Conservation (phyloP, 2,329 filamentous ascomycete genomes). For the Xylariaceae sp. region DNA sequence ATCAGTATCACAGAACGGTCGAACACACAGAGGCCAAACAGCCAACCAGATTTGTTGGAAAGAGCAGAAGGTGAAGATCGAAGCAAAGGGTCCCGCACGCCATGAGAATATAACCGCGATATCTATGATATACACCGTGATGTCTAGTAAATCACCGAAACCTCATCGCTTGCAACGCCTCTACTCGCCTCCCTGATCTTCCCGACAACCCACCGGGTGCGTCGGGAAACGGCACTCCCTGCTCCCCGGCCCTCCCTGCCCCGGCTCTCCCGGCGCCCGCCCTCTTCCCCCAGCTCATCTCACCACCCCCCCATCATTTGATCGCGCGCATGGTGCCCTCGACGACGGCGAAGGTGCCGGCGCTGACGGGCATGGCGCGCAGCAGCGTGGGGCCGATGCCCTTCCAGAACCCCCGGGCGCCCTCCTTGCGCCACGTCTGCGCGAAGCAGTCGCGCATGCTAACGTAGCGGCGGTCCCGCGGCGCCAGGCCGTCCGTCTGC, state of each 20-base stretch:
- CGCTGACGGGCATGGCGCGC: conserved; percentile 94
- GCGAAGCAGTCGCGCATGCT: conserved; percentile 85
- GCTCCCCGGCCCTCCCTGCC: too few relatives aligned
- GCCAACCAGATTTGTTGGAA: neutral
- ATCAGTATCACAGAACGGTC: neutral
- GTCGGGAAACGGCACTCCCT: too few relatives aligned
- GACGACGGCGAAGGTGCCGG: conserved; percentile 89
- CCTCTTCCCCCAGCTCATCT: too few relatives aligned
- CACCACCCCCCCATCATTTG: conserved; percentile 24
- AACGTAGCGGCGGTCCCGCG: conserved; percentile 60
- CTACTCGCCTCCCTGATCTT: too few relatives aligned
- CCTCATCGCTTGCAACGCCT: too few relatives aligned
- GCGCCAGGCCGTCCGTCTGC: conserved; percentile 90
- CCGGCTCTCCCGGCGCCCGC: too few relatives aligned
- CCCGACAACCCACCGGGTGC: too few relatives aligned
- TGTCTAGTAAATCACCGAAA: too few relatives aligned
- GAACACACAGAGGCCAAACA: neutral
- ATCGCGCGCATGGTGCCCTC: conserved; percentile 60
- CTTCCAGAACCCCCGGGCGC: conserved; percentile 84
- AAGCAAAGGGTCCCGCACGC: too few relatives aligned
- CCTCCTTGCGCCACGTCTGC: conserved; percentile 72
- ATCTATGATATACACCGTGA: too few relatives aligned
- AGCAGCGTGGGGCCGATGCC: conserved; percentile 84
- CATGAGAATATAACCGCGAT: too few relatives aligned
- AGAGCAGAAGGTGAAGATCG: too few relatives aligned